These are phyloP conservation scores for Sonneratia caseolaris DNA, from an alignment of 345 rosid genomes.

Conservation along the genomic window DNA sequence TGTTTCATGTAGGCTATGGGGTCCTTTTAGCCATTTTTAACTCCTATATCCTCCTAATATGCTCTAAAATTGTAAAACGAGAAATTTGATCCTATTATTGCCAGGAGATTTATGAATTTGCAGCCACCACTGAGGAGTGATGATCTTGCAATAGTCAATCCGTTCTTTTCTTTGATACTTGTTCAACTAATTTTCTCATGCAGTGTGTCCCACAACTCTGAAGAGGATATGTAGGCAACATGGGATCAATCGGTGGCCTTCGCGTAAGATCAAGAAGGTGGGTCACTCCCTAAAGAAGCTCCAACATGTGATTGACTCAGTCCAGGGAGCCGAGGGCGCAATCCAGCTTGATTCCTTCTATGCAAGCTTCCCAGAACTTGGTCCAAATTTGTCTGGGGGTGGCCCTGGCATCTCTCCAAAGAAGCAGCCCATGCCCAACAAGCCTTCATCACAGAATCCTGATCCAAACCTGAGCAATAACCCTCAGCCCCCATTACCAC, in stretches of 20 bases:
- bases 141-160: neutral
- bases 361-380: slow-evolving; percentile 67
- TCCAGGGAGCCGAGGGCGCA: slow-evolving; percentile 72
- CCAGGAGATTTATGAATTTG: no score
- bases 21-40: no score
- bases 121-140: no score
- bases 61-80: no score
- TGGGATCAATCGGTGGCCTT: slow-evolving; percentile 40
- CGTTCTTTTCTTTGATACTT: neutral
- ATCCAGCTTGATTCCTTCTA: slow-evolving; percentile 80
- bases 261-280: slow-evolving; percentile 39
- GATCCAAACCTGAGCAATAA: slow-evolving; percentile 16
- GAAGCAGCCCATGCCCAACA: neutral
- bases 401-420: slow-evolving; percentile 12
- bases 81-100: no score
- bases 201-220: slow-evolving; percentile 39
- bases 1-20: no score
- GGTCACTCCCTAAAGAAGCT: slow-evolving; percentile 34
- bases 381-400: slow-evolving; percentile 33
- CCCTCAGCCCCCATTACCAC: slow-evolving; percentile 19
- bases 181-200: neutral
- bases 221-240: slow-evolving; percentile 42
- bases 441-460: neutral
- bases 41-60: no score
- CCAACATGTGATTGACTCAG: slow-evolving; percentile 84